Evolutionary conservation across 2,329 filamentous ascomycete species (phyloP).

Genomic region (Emergomyces africanus): DNA sequence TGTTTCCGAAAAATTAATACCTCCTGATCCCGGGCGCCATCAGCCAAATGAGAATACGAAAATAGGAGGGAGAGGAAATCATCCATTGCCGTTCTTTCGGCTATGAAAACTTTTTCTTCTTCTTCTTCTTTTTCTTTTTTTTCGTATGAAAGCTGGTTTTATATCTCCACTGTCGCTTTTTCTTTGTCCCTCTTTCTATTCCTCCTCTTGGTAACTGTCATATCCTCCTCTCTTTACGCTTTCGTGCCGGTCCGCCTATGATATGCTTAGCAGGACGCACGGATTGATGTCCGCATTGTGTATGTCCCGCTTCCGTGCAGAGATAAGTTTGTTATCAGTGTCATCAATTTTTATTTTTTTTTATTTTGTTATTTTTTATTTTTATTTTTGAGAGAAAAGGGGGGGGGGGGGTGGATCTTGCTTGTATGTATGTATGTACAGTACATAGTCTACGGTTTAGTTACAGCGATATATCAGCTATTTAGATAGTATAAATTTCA

Average conservation of each 20-base stretch:
- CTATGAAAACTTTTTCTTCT: not conserved
- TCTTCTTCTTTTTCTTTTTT: not conserved
- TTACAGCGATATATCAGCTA: not conserved
- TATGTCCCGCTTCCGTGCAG: not conserved
- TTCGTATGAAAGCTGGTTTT: not conserved
- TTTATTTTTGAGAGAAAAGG: too few relatives aligned
- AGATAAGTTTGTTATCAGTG: not conserved
- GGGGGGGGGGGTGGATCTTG: not conserved
- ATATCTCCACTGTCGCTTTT: too few relatives aligned
- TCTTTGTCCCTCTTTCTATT: too few relatives aligned
- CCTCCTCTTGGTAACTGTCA: not conserved
- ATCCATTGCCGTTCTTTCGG: not conserved
- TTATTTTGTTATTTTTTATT: too few relatives aligned
- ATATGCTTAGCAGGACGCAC: not conserved
- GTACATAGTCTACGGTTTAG: not conserved
- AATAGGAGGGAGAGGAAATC: not conserved
- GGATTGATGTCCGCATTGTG: not conserved
- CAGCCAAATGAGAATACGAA: not conserved
- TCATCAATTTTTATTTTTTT: too few relatives aligned
- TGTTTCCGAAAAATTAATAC: not conserved
- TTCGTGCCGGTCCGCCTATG: not conserved
- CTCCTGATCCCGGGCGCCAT: not conserved
- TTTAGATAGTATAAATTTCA: not conserved
- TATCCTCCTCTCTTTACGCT: not conserved
- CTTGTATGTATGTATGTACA: too few relatives aligned